These are phyloP conservation scores for Rhodomyrtus tomentosa DNA, from an alignment of 345 rosid genomes.

Conservation along the genomic window DNA sequence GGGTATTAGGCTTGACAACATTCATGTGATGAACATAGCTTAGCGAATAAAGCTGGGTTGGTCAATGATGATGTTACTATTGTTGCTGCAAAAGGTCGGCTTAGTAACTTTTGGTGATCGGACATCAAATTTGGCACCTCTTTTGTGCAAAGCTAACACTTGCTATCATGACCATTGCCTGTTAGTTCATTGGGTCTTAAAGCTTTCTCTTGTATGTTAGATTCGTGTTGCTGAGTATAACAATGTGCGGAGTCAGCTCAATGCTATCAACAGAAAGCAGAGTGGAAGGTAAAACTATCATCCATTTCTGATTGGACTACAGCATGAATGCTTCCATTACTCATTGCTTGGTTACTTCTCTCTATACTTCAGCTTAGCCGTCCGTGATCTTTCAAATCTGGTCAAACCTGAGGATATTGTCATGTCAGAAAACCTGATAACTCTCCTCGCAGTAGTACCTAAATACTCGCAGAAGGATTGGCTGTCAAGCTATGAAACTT, in stretches of 20 bases:
- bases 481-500: constrained; percentile 84
- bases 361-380: constrained; percentile 71
- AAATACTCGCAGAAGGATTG: constrained; percentile 99
- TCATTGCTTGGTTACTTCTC: not conserved
- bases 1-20: not conserved
- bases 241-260: constrained; percentile 92
- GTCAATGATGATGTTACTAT: not conserved
- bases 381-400: constrained; percentile 89
- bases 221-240: constrained; percentile 93
- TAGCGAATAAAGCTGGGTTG: not conserved
- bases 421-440: constrained; percentile 67
- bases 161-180: not conserved
- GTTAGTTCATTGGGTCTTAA: not conserved
- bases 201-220: constrained; percentile 25
- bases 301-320: not conserved
- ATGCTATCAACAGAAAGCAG: constrained; percentile 89
- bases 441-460: constrained; percentile 83
- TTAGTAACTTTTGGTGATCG: not conserved
- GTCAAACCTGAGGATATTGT: constrained; percentile 90
- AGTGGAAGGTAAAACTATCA: constrained; percentile 66
- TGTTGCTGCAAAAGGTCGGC: not conserved
- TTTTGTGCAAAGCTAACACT: not conserved
- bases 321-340: not conserved
- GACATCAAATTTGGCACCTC: not conserved
- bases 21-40: not conserved